Evolutionary conservation across 768 basidiomycete genomes (phyloP).

Genomic region (Coprinellus aureogranulatus): DNA sequence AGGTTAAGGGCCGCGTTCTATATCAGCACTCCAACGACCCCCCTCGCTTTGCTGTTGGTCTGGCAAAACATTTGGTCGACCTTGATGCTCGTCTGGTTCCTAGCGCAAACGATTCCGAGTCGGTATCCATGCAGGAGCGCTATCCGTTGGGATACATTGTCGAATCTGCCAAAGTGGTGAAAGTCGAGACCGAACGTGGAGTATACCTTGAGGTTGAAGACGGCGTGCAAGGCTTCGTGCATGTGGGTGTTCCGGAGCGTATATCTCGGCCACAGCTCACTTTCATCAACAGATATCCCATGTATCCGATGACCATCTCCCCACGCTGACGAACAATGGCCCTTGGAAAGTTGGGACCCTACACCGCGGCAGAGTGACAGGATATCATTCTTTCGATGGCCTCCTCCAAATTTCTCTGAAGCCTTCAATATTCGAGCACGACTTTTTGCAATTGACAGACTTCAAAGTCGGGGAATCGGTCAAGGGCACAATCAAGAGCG

Average conservation of each 20-base stretch:
- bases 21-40: conserved; percentile 77
- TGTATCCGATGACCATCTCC: conserved; percentile 86
- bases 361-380: conserved; percentile 85
- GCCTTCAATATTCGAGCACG: conserved; percentile 77
- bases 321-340: conserved; percentile 72
- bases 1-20: conserved; percentile 80
- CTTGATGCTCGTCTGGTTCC: conserved; percentile 42
- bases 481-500: conserved; percentile 83
- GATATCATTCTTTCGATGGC: conserved; percentile 83
- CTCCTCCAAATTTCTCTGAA: conserved; percentile 86
- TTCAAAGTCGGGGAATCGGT: conserved; percentile 82
- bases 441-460: conserved; percentile 79
- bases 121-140: conserved; percentile 43
- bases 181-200: conserved; percentile 81
- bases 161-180: conserved; percentile 67
- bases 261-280: conserved; percentile 7
- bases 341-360: conserved; percentile 77
- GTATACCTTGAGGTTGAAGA: conserved; percentile 65
- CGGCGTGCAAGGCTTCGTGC: conserved; percentile 75
- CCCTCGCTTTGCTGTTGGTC: conserved; percentile 78
- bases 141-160: conserved; percentile 75
- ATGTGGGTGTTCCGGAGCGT: conserved; percentile 54
- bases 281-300: conserved; percentile 78
- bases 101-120: conserved; percentile 18
- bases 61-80: conserved; percentile 67